phyloP scores from a whole-genome alignment of 192 early-diverging fungal species.

The Coemansia sp. region DNA sequence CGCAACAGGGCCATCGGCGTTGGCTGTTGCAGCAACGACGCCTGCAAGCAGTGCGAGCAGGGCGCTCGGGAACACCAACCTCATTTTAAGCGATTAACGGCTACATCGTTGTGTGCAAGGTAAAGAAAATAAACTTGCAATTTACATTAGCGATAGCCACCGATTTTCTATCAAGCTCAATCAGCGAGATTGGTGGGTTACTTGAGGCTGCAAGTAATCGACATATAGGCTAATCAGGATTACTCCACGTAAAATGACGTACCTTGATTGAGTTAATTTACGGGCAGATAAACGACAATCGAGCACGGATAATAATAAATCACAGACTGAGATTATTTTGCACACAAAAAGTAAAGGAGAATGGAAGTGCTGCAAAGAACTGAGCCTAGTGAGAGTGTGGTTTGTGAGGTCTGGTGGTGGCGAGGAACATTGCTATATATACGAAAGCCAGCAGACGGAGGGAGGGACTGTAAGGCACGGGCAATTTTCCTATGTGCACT shows the following conservation, averaged over 20 bases:
- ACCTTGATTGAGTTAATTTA: slow-evolving; percentile 1
- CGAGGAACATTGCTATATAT: not conserved
- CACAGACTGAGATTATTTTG: not conserved
- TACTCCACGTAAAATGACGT: not conserved
- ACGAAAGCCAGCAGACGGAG: not conserved
- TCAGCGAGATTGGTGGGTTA: not conserved
- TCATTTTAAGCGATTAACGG: not conserved
- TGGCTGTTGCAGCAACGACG: not conserved
- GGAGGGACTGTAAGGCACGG: not conserved
- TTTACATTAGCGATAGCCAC: not conserved
- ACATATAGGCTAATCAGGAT: not conserved
- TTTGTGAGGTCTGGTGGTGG: not conserved
- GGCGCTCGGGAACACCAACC: not conserved
- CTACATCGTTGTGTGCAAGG: not conserved
- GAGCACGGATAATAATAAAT: not conserved
- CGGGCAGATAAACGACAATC: not conserved
- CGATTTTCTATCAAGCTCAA: not conserved
- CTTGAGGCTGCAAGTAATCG: not conserved
- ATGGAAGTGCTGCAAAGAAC: not conserved
- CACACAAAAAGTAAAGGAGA: not conserved
- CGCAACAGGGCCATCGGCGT: not conserved
- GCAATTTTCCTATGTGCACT: not conserved
- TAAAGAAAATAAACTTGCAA: not conserved
- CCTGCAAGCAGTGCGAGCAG: not conserved
- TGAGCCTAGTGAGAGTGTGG: not conserved